Percentiles rank a stretch among this genome's conserved stretches.
These are phyloP conservation scores for Solanum okadae DNA, from an alignment of 257 asterid genomes.

Conservation along the genomic window DNA sequence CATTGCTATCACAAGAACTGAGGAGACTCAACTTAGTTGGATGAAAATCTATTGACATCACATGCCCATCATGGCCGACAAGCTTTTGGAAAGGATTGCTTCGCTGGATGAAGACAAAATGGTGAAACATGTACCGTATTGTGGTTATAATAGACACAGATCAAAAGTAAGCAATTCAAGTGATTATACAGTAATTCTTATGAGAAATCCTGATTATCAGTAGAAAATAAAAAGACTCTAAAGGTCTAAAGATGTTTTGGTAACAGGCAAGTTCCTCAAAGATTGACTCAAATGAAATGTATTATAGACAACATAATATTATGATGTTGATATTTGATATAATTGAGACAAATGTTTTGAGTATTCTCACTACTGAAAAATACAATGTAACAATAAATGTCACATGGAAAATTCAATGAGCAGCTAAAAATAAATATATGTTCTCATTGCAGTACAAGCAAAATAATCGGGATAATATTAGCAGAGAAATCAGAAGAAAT, in stretches of 20 bases:
- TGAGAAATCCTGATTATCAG: background rate
- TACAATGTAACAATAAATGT: background rate
- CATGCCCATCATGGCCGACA: slow-evolving; percentile 31
- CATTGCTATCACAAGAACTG: slow-evolving; percentile 30
- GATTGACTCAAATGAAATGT: background rate
- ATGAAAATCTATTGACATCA: slow-evolving; percentile 37
- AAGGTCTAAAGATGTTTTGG: background rate
- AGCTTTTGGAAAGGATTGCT: slow-evolving; percentile 1
- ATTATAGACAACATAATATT: background rate
- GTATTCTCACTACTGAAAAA: background rate
- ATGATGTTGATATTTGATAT: background rate
- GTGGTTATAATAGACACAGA: background rate
- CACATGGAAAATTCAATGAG: background rate
- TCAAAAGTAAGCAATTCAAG: background rate
- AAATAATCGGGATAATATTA: background rate
- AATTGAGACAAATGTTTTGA: background rate
- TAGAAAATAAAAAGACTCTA: background rate
- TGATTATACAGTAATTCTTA: background rate
- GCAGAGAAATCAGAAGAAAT: background rate
- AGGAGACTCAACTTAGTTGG: slow-evolving; percentile 22
- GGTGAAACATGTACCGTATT: background rate
- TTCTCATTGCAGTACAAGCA: background rate
- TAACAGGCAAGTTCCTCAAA: background rate
- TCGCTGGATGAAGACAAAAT: slow-evolving; percentile 11
- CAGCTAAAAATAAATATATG: background rate